Base-by-base conservation (phyloP, 257 asterid species). In the Solanum acaule region DNA sequence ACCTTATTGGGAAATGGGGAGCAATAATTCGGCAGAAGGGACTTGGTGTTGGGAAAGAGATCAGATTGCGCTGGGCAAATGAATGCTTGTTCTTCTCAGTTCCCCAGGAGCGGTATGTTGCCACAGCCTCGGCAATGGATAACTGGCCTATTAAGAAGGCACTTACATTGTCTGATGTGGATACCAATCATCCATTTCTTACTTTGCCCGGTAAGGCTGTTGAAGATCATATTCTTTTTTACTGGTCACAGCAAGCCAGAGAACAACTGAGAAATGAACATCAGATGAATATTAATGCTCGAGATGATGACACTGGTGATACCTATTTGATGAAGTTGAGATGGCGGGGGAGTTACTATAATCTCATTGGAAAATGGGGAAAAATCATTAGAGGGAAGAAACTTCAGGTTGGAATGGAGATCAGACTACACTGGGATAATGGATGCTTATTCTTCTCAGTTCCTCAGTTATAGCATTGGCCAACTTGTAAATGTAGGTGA, bases 281-380 rank as follows among this genome's bases (percentile, higher is more conserved):
- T 88, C 98, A 94, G 90, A 92, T 94, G 34, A 93, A 90, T 90
- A 90, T 93, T 61, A 94, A 93, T 92, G 98, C 96, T 84, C 94
- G 94, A 72, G 98, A 95, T 89, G 94, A 93, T 52, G 95, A 94
- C 91, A 94, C 94, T 2, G 98, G 96, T 52, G 94, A 94, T 77
- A 81, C 91, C 46, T 95, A 93, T 88, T 91, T 92, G 86, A 95
- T 94, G 98, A 95, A 94, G 91, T 88, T 95, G 92, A 93, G 91
- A 90, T 95, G 96, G 97, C 93, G 96, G 37, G 95, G 95, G 27
- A 95, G 97, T 88, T 95, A 93, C 63, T 95, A 95, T 88, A 95
- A 95, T 91, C 95, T 95, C 84, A 93, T 94, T 91, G 98, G 98
- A 27, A 95, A 95, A 90, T 95, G 98, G 98, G 98, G 98, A 13